phyloP scores from a whole-genome alignment of 257 asterid genomes.

The Scutellaria barbata region DNA sequence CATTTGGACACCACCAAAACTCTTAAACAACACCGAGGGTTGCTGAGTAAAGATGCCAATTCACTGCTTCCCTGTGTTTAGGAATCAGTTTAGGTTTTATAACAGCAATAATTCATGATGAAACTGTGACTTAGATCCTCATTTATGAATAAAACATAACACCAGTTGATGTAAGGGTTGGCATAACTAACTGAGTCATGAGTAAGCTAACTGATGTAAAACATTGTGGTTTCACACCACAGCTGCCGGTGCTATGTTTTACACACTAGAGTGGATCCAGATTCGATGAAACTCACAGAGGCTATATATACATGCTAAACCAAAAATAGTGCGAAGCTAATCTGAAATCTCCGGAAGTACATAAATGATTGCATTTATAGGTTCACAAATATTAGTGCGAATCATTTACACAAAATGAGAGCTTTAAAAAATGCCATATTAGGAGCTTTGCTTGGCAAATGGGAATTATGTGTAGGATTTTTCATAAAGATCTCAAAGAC shows the following conservation, averaged over 20 bases:
- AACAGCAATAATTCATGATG: background rate
- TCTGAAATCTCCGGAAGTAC: background rate
- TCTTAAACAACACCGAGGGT: slow-evolving; percentile 62
- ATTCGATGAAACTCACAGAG: no score
- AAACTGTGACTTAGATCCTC: background rate
- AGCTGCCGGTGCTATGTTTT: no score
- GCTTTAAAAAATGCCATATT: slow-evolving; percentile 1
- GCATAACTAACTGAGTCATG: no score
- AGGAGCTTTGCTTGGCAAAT: background rate
- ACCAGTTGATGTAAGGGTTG: no score
- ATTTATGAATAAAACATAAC: no score
- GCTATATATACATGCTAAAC: slow-evolving; percentile 6
- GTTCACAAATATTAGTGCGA: slow-evolving; percentile 7
- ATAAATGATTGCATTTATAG: background rate
- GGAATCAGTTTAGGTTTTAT: slow-evolving; percentile 38
- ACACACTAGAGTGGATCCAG: no score
- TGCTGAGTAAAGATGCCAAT: slow-evolving; percentile 64
- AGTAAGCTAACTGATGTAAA: no score
- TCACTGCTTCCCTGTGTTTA: slow-evolving; percentile 69
- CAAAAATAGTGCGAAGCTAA: slow-evolving; percentile 11
- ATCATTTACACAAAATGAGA: background rate
- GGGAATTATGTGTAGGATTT: background rate
- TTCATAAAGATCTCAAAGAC: background rate
- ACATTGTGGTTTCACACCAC: no score
- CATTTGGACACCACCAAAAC: slow-evolving; percentile 71